These are phyloP conservation scores for Boletus barrowsii DNA, from an alignment of 768 basidiomycete genomes.

Conservation along the genomic window DNA sequence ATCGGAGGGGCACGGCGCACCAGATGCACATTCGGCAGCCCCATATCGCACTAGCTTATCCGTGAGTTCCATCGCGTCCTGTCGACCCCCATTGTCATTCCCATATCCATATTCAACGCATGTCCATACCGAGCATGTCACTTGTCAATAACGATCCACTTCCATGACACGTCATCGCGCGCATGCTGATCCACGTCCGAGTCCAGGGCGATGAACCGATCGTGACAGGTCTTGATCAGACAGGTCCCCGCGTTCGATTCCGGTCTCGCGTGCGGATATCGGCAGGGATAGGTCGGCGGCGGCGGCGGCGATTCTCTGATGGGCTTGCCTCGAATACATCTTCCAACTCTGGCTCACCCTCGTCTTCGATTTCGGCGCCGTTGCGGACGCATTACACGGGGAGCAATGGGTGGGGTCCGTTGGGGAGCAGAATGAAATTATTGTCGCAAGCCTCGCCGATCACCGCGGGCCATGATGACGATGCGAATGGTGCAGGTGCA, in stretches of 20 bases:
- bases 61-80: constrained; percentile 12
- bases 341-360: constrained; percentile 60
- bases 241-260: constrained; percentile 52
- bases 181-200: constrained; percentile 6
- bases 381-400: constrained; percentile 58
- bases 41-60: neutral
- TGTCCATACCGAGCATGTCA: too few relatives aligned
- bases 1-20: neutral
- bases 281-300: constrained; percentile 57
- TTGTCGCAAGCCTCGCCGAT: constrained; percentile 11
- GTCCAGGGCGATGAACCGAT: constrained; percentile 18
- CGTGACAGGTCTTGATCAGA: constrained; percentile 6
- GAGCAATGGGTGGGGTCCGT: constrained; percentile 55
- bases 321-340: constrained; percentile 27
- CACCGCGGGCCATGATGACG: neutral
- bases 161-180: neutral
- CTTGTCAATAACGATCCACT: neutral
- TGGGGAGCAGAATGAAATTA: constrained; percentile 53
- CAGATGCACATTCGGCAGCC: neutral
- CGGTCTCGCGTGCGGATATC: constrained; percentile 76
- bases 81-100: neutral
- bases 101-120: neutral
- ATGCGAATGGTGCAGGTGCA: neutral
- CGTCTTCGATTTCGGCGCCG: constrained; percentile 81
- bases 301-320: constrained; percentile 32